Evolutionary conservation across 768 basidiomycete species (phyloP).

Genomic region (Macrolepiota fuliginosa): DNA sequence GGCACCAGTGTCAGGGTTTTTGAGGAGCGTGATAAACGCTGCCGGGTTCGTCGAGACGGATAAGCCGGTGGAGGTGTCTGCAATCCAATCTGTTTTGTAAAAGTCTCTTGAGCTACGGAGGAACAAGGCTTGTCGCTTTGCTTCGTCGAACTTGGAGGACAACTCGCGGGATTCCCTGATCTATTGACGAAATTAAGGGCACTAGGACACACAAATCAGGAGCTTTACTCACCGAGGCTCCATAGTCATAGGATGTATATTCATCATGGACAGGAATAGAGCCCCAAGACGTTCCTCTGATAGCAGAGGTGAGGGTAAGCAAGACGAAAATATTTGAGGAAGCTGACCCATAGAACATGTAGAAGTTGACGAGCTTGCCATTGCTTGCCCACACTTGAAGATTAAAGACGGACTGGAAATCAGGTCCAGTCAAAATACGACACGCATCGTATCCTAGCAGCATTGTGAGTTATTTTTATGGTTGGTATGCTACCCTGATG

Average conservation of each 20-base stretch:
- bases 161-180: slow-evolving; percentile 68
- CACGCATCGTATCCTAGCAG: slow-evolving; percentile 60
- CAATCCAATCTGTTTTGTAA: slow-evolving; percentile 76
- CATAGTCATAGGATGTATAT: slow-evolving; percentile 83
- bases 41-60: slow-evolving; percentile 36
- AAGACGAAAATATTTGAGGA: not conserved
- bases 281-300: slow-evolving; percentile 84
- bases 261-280: slow-evolving; percentile 77
- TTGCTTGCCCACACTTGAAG: slow-evolving; percentile 77
- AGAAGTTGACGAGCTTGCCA: slow-evolving; percentile 79
- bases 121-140: slow-evolving; percentile 81
- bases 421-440: slow-evolving; percentile 61
- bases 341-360: slow-evolving; percentile 78
- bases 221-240: slow-evolving; percentile 44
- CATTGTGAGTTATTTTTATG: not conserved
- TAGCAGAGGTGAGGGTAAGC: not conserved
- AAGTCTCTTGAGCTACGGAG: slow-evolving; percentile 77
- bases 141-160: slow-evolving; percentile 68
- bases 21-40: slow-evolving; percentile 59
- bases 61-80: slow-evolving; percentile 53
- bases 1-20: slow-evolving; percentile 64
- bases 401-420: slow-evolving; percentile 81
- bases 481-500: not conserved
- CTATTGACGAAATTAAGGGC: slow-evolving; percentile 18
- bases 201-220: not conserved